phyloP scores from a whole-genome alignment of 2,329 filamentous ascomycete species.

The Pseudocercospora eumusae region DNA sequence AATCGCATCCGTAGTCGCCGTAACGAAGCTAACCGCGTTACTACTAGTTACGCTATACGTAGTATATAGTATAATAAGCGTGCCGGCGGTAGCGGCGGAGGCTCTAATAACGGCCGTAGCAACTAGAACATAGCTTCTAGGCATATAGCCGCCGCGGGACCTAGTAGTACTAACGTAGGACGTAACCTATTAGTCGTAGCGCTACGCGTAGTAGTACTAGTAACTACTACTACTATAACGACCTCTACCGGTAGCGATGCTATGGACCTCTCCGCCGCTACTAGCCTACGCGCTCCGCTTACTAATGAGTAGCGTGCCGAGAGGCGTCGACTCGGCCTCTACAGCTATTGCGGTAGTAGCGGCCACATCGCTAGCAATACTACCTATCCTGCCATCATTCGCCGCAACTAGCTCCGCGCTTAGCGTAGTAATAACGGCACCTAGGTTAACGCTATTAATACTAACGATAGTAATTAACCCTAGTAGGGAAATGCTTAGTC shows the following conservation, averaged over 20 bases:
- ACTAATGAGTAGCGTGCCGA: not conserved
- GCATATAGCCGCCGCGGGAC: not conserved
- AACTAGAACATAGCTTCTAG: not conserved
- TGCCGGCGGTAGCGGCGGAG: not conserved
- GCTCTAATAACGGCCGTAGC: not conserved
- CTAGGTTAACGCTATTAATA: not conserved
- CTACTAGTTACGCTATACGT: not conserved
- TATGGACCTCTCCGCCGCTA: not conserved
- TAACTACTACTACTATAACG: not conserved
- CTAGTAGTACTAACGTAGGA: not conserved
- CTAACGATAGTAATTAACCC: not conserved
- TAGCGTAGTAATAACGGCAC: not conserved
- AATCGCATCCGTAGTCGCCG: not conserved
- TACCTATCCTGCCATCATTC: not conserved
- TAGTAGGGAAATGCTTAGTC: not conserved
- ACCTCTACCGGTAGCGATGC: not conserved
- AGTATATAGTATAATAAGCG: conserved; percentile 2
- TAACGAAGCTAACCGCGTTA: not conserved
- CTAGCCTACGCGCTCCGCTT: not conserved
- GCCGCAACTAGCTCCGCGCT: not conserved
- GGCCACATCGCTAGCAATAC: not conserved
- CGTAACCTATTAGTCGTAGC: not conserved
- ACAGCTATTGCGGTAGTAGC: not conserved
- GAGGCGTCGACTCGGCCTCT: not conserved
- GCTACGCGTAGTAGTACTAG: not conserved